A percentile compares a stretch with the other conserved stretches of the same genome.
Conservation (phyloP, 1,284 basidiomycete species). For the Ganoderma lingzhi region DNA sequence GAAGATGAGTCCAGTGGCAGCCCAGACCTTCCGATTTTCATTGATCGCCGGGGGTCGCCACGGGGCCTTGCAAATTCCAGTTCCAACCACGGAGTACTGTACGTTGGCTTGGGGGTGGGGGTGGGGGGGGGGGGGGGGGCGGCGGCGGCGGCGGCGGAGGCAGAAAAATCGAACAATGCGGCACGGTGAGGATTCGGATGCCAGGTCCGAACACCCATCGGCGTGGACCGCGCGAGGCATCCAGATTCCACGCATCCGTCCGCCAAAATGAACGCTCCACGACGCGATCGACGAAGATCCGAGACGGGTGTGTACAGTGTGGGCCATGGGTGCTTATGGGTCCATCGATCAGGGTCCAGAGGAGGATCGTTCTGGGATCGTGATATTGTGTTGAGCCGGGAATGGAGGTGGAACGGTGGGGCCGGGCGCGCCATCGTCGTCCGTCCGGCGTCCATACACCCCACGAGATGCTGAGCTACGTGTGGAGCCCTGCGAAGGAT, state of each 20-base stretch:
- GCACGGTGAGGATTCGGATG: background rate
- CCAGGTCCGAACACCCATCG: background rate
- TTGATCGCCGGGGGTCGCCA: background rate
- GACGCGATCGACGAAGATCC: background rate
- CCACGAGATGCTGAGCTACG: background rate
- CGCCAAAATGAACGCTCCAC: background rate
- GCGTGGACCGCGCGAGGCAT: background rate
- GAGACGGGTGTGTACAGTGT: background rate
- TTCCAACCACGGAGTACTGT: background rate
- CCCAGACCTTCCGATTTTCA: background rate
- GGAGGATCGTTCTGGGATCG: background rate
- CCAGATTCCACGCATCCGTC: too few species aligned
- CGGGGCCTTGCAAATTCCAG: background rate
- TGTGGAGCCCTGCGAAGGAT: background rate
- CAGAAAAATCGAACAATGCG: background rate
- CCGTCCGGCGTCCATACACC: too few species aligned
- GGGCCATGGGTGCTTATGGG: conserved; percentile 3
- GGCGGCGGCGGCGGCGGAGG: background rate
- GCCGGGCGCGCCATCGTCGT: background rate
- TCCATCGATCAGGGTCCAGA: background rate
- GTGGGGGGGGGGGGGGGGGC: too few species aligned
- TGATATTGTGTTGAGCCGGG: background rate
- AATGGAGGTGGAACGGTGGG: background rate
- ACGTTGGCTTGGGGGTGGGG: too few species aligned
- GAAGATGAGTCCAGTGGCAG: too few species aligned